Conservation (phyloP, 257 asterid genomes). For the Solanum chiquidenum region DNA sequence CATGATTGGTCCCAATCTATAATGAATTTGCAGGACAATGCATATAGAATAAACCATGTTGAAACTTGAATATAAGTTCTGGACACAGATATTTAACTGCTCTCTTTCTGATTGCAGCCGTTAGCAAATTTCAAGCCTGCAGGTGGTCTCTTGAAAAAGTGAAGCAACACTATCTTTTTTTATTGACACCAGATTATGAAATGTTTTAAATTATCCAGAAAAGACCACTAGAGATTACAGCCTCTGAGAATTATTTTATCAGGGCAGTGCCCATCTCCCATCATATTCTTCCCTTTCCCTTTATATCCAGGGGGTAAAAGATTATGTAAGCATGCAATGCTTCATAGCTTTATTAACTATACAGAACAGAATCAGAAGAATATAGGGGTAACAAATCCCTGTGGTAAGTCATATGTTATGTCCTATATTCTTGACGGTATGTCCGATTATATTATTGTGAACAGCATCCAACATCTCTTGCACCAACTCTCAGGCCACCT, state of each 20-base stretch:
- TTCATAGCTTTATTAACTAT: background rate
- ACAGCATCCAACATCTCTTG: background rate
- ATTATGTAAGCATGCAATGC: background rate
- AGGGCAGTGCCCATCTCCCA: background rate
- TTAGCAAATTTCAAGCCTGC: background rate
- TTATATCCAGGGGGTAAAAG: background rate
- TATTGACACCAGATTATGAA: background rate
- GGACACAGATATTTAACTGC: background rate
- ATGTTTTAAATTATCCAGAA: background rate
- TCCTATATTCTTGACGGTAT: background rate
- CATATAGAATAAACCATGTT: background rate
- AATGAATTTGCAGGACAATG: constrained; percentile 1
- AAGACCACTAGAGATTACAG: background rate
- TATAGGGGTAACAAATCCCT: background rate
- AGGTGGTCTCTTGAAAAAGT: background rate
- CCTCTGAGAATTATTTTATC: too few relatives aligned
- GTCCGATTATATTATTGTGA: background rate
- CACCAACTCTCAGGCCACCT: background rate
- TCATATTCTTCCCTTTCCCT: background rate
- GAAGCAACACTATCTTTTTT: background rate
- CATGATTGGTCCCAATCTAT: constrained; percentile 3
- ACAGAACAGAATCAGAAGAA: background rate
- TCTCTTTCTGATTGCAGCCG: background rate
- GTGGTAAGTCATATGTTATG: background rate
- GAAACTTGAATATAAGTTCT: background rate